Conservation (phyloP, 2,329 filamentous ascomycete genomes). For the Calonectria henricotiae region DNA sequence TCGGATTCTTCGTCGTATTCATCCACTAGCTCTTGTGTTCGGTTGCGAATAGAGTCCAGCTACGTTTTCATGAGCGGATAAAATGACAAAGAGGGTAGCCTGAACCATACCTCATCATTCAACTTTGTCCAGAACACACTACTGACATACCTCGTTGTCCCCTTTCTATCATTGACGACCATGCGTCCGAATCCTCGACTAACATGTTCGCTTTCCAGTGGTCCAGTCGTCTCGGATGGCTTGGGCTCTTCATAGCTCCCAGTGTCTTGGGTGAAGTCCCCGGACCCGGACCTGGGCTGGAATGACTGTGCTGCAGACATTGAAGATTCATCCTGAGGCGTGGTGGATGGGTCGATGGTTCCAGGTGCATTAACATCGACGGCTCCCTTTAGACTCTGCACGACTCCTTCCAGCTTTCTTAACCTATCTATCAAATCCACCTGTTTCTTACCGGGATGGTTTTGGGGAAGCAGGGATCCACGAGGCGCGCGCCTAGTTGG, state of each 20-base stretch:
- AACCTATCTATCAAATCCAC: slow-evolving; percentile 5
- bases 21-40: not conserved
- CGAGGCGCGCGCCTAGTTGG: slow-evolving; percentile 11
- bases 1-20: not conserved
- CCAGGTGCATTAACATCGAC: not conserved
- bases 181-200: not conserved
- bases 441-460: slow-evolving; percentile 6
- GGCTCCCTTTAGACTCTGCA: not conserved
- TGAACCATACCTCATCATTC: slow-evolving; percentile 2
- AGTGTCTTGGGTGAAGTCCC: not conserved
- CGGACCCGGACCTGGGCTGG: not conserved
- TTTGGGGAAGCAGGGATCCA: slow-evolving; percentile 13
- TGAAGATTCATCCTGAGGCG: not conserved
- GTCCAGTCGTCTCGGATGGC: not conserved
- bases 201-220: not conserved
- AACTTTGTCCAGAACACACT: slow-evolving; percentile 13
- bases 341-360: not conserved
- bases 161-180: slow-evolving; percentile 12
- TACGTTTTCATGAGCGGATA: not conserved
- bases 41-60: slow-evolving; percentile 7
- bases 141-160: slow-evolving; percentile 8
- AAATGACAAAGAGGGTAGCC: too few species aligned
- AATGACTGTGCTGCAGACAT: too few species aligned
- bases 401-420: not conserved
- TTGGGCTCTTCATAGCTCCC: not conserved